Evolutionary conservation across 2,329 filamentous ascomycete species (phyloP), one percentile per base, ranked within the genome.

Genomic region (Zymoseptoria pseudotritici): DNA sequence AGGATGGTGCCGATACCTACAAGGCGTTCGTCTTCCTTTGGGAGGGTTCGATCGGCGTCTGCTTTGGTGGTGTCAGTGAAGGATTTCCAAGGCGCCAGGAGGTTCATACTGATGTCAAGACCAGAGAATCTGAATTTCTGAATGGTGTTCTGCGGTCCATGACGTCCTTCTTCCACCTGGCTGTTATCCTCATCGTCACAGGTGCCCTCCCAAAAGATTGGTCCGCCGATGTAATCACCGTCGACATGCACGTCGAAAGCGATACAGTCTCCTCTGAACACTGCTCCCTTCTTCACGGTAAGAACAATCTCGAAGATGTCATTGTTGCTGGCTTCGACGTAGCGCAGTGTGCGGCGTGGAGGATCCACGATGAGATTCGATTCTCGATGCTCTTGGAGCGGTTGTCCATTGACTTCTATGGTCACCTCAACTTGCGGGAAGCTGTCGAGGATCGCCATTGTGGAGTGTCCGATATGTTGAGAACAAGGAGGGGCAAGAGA

Each of bases 311-410:
- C 56, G 55, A 69, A 71, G 22, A n/a, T 51, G 31, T 65, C 55
- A n/a, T 55, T 63, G 9, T 60, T 54, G 1, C 53, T 54, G 6
- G 61, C 65, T 51, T 67, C 65, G 36, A 71, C 57, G 59, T 69
- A 71, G 11, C 61, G 61, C 4, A 61, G 68, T 10, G 62, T 56
- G 0, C 62, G 65, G 29, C 58, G 55, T 21, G 21, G 6, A 10
- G 46, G 21, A 13, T 60, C 46, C 13, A 63, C 57, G 17, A 59
- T 56, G 2, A 20, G 24, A 5, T 63, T 55, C 1, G 50, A 7
- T 13, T 67, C 65, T 5, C 42, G 57, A 53, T 69, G 61, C 52
- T 70, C 69, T 22, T 58, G 52, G 3, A 70, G 61, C 3, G 63
- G 46, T 17, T 66, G 6, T 5, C 60, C 66, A 9, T 64, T 51